Percentiles rank a stretch among this genome's conserved stretches.
Conservation (phyloP, 169 alveolate genomes). For the Blepharisma undulans region DNA sequence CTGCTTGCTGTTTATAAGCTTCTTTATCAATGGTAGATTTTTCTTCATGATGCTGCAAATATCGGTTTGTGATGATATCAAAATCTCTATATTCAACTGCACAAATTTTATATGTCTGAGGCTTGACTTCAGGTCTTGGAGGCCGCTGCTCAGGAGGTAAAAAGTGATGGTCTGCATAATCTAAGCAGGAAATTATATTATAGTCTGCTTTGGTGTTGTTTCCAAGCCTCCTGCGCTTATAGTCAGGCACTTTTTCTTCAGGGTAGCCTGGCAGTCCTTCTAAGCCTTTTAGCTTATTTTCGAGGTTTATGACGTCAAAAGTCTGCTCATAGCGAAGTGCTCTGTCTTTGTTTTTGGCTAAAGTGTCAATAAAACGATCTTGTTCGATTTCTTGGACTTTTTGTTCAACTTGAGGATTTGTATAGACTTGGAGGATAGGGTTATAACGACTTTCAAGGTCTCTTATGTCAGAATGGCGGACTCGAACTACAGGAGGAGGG, state of each 20-base stretch:
- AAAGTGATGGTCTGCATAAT: slow-evolving; percentile 55
- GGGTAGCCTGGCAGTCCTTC: slow-evolving; percentile 70
- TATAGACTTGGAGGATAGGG: slow-evolving; percentile 61
- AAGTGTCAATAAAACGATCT: slow-evolving; percentile 42
- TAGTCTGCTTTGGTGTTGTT: slow-evolving; percentile 51
- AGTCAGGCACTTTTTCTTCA: slow-evolving; percentile 51
- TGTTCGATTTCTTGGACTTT: slow-evolving; percentile 45
- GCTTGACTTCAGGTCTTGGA: slow-evolving; percentile 46
- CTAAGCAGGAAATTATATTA: slow-evolving; percentile 54
- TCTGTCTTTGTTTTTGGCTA: slow-evolving; percentile 68
- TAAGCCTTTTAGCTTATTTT: slow-evolving; percentile 68
- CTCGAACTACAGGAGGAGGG: slow-evolving; percentile 25
- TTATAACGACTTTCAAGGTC: slow-evolving; percentile 58
- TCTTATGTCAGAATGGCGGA: slow-evolving; percentile 53
- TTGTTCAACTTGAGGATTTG: slow-evolving; percentile 43
- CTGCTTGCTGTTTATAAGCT: slow-evolving; percentile 9
- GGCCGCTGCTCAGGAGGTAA: slow-evolving; percentile 68
- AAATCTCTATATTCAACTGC: slow-evolving; percentile 45
- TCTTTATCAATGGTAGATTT: background rate
- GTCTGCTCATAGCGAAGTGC: slow-evolving; percentile 70
- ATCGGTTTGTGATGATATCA: slow-evolving; percentile 41
- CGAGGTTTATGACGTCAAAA: slow-evolving; percentile 64
- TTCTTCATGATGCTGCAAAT: slow-evolving; percentile 35
- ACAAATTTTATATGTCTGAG: background rate
- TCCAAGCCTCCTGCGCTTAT: slow-evolving; percentile 45